Percentiles rank a stretch among this genome's conserved stretches.
Evolutionary conservation across 2,329 filamentous ascomycete species (phyloP).

Genomic region (Didymellaceae sp.): DNA sequence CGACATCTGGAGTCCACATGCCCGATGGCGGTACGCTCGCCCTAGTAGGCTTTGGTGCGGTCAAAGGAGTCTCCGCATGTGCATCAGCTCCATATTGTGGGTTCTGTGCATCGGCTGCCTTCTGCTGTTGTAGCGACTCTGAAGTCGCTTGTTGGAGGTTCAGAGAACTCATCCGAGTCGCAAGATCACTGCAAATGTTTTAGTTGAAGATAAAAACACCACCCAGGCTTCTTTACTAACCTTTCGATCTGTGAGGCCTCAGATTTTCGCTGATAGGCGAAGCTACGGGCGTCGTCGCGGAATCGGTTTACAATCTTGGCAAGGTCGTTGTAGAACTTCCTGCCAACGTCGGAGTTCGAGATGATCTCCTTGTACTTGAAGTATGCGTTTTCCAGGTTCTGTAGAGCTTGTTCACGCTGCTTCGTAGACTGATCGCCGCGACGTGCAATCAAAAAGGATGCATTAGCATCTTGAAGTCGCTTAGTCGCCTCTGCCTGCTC

Average conservation of each 20-base stretch:
- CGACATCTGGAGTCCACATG: conserved; percentile 82
- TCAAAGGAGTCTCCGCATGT: conserved; percentile 61
- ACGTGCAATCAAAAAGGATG: conserved; percentile 76
- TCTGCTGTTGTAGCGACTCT: conserved; percentile 52
- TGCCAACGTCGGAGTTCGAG: conserved; percentile 85
- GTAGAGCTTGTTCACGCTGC: conserved; percentile 85
- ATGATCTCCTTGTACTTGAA: conserved; percentile 97
- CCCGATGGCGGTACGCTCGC: conserved; percentile 50
- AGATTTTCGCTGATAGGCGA: conserved; percentile 79
- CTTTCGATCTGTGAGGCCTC: conserved; percentile 81
- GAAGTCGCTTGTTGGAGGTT: conserved; percentile 57
- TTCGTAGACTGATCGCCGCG: conserved; percentile 69
- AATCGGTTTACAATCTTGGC: conserved; percentile 86
- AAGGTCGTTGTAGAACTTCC: conserved; percentile 97
- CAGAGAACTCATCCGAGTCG: conserved; percentile 65
- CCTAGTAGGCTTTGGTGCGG: conserved; percentile 54
- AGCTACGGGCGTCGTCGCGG: conserved; percentile 77
- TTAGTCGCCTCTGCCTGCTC: conserved; percentile 77
- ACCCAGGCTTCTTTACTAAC: conserved; percentile 55
- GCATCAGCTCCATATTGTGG: conserved; percentile 62
- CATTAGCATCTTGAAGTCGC: conserved; percentile 76
- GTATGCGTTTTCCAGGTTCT: conserved; percentile 88
- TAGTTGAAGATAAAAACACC: conserved; percentile 5
- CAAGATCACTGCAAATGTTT: conserved; percentile 57
- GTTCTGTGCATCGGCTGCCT: conserved; percentile 60